phyloP scores from a whole-genome alignment of 176 grass and related monocot species.

The Melocanna baccifera region DNA sequence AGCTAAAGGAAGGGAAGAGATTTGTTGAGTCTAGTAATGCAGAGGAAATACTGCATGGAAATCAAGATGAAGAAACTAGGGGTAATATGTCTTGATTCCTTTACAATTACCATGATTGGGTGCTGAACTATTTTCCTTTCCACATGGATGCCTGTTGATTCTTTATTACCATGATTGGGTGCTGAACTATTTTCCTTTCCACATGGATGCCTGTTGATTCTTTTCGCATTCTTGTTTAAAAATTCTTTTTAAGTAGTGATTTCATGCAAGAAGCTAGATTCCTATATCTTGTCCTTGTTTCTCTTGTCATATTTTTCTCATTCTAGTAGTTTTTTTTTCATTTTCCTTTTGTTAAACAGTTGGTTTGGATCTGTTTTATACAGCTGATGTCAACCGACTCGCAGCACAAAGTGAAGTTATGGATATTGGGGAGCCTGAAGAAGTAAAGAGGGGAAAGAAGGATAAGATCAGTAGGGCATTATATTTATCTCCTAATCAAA shows the following conservation, averaged over 20 bases:
- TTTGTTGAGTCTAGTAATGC: slow-evolving; percentile 11
- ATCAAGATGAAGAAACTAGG: slow-evolving; percentile 36
- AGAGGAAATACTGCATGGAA: slow-evolving; percentile 39
- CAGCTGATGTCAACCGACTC: slow-evolving; percentile 27
- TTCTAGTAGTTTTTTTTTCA: not conserved
- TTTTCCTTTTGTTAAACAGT: not conserved
- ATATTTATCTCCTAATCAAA: slow-evolving; percentile 15
- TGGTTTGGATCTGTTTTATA: slow-evolving; percentile 7
- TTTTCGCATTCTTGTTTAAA: slow-evolving; percentile 4
- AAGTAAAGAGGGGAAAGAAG: slow-evolving; percentile 48
- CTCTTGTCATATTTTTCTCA: not conserved
- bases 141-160: not conserved
- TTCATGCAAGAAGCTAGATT: not conserved
- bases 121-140: not conserved
- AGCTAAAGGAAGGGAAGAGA: slow-evolving; percentile 41
- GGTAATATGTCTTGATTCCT: slow-evolving; percentile 39
- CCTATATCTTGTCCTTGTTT: not conserved
- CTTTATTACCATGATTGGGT: not conserved
- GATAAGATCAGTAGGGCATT: slow-evolving; percentile 47
- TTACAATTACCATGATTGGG: not conserved
- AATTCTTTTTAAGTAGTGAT: slow-evolving; percentile 17
- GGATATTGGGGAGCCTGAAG: slow-evolving; percentile 38
- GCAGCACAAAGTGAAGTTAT: slow-evolving; percentile 34
- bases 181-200: not conserved
- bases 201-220: not conserved